Base-by-base conservation (phyloP, 768 basidiomycete genomes). In the Pisolithus sp. region DNA sequence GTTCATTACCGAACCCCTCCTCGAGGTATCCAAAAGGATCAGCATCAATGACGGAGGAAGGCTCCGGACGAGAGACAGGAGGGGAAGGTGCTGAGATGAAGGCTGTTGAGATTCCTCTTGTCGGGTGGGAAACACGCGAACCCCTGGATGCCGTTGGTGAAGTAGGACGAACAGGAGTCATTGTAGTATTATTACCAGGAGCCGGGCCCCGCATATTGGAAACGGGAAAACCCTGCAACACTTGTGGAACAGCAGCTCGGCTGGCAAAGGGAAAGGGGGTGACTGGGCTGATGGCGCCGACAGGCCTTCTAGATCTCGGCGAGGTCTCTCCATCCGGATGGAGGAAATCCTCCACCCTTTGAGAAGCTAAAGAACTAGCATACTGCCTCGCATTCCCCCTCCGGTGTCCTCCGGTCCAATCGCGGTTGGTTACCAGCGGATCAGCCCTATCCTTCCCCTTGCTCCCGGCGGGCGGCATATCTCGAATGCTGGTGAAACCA, bases 11-110 rank as follows among this genome's bases (percentile, higher is more conserved):
- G 3, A 70, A 64, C 7, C 59, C 48, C 8, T 68, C 68, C 38
- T 79, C 74, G 44, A 85, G 68, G 59, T 85, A 85, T 17, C 78
- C 78, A 59, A 85, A 85, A 1, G 83, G 84, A 60, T 80, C 80
- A 17, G 73, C 73, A 20, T 66, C 55, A 0, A 52, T 53, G 0
- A 64, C 37, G 8, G 55, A 54, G 12, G 57, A 43, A n/a, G 49
- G 39, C 20, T 13, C 53, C n/a, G 12, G 10, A 24, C 49, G 26
- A 28, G 44, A 7, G 30, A 50, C 30, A 2, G 52, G 24, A 10
- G 48, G 17, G 1, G 51, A 18, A 15, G 52, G 10, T 26, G 58
- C 34, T 5, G 53, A 39, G 10, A 57, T 40, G 9, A 53, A 54
- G 15, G 48, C 24, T 5, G 44, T 34, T 5, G 24, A 30, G 28